phyloP scores from a whole-genome alignment of 2,329 filamentous ascomycete species.

The Aspergillus pseudoviridinutans region DNA sequence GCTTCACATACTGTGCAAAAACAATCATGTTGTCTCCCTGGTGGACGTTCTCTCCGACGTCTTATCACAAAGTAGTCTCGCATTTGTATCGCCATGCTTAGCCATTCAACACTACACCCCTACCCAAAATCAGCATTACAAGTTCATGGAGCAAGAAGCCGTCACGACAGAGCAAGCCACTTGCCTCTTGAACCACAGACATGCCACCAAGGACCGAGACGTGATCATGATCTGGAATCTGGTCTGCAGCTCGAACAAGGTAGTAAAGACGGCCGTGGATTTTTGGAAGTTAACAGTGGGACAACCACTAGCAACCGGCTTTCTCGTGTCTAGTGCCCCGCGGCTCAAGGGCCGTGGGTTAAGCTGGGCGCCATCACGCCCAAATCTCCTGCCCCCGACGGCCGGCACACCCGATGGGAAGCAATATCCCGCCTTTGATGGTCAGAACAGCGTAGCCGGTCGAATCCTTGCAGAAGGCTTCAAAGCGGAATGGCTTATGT shows the following conservation, averaged over 20 bases:
- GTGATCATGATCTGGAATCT: constrained; percentile 19
- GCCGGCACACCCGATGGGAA: background rate
- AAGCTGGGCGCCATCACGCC: constrained; percentile 8
- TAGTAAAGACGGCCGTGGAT: constrained; percentile 2
- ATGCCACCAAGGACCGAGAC: constrained; percentile 18
- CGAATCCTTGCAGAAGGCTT: constrained; percentile 1
- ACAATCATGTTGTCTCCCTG: constrained; percentile 7
- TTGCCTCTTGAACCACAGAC: constrained; percentile 18
- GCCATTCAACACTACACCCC: constrained; percentile 7
- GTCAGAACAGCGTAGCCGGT: background rate
- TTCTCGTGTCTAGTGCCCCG: constrained; percentile 6
- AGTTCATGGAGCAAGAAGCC: no score
- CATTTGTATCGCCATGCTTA: constrained; percentile 4
- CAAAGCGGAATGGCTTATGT: constrained; percentile 5
- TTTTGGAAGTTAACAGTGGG: constrained; percentile 5
- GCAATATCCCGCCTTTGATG: constrained; percentile 5
- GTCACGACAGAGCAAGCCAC: constrained; percentile 11
- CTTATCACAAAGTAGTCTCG: background rate
- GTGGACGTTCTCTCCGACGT: background rate
- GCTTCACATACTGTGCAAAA: constrained; percentile 12
- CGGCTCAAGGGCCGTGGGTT: constrained; percentile 2
- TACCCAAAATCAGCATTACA: no score
- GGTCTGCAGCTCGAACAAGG: constrained; percentile 6
- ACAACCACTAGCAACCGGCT: background rate
- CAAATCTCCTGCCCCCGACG: constrained; percentile 8